phyloP scores from a whole-genome alignment of 345 rosid species.

The Camelina neglecta region DNA sequence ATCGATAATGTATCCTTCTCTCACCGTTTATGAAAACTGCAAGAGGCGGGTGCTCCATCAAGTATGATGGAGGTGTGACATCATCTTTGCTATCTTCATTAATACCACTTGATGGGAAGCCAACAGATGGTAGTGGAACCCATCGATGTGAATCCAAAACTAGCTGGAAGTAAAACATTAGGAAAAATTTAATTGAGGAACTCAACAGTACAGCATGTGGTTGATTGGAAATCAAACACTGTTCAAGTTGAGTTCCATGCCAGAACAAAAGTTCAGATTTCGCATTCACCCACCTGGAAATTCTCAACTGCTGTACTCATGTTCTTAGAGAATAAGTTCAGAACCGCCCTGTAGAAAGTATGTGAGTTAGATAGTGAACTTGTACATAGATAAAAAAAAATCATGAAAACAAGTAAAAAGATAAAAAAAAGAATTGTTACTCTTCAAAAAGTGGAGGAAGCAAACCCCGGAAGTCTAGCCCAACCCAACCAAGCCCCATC shows the following conservation, averaged over 20 bases:
- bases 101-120: slow-evolving; percentile 66
- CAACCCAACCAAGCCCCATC: slow-evolving; percentile 96
- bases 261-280: slow-evolving; percentile 5
- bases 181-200: slow-evolving; percentile 31
- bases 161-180: slow-evolving; percentile 62
- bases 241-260: background rate
- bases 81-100: slow-evolving; percentile 80
- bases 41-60: slow-evolving; percentile 99
- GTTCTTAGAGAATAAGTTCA: slow-evolving; percentile 87
- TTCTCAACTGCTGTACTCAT: slow-evolving; percentile 82
- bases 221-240: background rate
- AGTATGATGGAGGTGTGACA: slow-evolving; percentile 87
- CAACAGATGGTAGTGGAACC: slow-evolving; percentile 93
- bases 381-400: slow-evolving; percentile 2
- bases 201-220: slow-evolving; percentile 18
- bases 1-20: slow-evolving; percentile 5
- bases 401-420: background rate
- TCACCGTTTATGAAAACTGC: slow-evolving; percentile 93
- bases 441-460: slow-evolving; percentile 93
- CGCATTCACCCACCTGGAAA: slow-evolving; percentile 64
- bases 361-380: slow-evolving; percentile 20
- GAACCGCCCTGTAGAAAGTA: slow-evolving; percentile 74
- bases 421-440: slow-evolving; percentile 48
- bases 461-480: slow-evolving; percentile 94
- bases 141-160: slow-evolving; percentile 97